These are phyloP conservation scores for Pharus latifolius DNA, from an alignment of 176 grass and related monocot genomes.

Conservation along the genomic window DNA sequence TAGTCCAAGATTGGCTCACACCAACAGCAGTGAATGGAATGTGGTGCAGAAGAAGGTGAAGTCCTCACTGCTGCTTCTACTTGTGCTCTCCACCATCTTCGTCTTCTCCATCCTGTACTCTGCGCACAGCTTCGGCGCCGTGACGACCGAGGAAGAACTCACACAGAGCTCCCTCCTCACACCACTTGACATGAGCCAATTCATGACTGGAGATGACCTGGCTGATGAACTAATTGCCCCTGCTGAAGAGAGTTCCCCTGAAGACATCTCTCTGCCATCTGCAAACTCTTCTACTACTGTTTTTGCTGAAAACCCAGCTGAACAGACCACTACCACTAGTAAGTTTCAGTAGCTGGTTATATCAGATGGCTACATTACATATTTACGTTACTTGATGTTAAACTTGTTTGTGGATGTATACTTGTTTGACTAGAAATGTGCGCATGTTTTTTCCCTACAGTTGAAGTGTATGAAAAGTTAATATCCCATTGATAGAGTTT, in stretches of 20 bases:
- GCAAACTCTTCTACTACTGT: background rate
- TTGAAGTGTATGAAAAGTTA: too few species aligned
- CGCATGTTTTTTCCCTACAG: too few species aligned
- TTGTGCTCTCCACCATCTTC: constrained; percentile 33
- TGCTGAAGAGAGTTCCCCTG: background rate
- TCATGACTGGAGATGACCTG: background rate
- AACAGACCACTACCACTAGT: too few species aligned
- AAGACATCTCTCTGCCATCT: constrained; percentile 16
- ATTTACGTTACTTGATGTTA: too few species aligned
- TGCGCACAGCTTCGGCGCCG: background rate
- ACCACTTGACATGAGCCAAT: background rate
- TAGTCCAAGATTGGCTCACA: constrained; percentile 15
- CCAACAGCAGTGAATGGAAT: constrained; percentile 32
- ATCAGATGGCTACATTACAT: too few species aligned
- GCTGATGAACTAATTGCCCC: background rate
- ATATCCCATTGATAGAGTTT: too few species aligned
- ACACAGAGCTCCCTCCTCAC: background rate
- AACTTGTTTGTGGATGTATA: too few species aligned
- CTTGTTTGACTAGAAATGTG: too few species aligned
- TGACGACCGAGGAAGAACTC: background rate
- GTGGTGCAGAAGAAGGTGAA: constrained; percentile 31
- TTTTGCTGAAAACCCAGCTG: background rate
- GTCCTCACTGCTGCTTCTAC: constrained; percentile 35
- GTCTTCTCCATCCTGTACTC: constrained; percentile 21
- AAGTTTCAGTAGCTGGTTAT: too few species aligned